Evolutionary conservation across 345 rosid genomes (phyloP).

Genomic region (Acer yangbiense): DNA sequence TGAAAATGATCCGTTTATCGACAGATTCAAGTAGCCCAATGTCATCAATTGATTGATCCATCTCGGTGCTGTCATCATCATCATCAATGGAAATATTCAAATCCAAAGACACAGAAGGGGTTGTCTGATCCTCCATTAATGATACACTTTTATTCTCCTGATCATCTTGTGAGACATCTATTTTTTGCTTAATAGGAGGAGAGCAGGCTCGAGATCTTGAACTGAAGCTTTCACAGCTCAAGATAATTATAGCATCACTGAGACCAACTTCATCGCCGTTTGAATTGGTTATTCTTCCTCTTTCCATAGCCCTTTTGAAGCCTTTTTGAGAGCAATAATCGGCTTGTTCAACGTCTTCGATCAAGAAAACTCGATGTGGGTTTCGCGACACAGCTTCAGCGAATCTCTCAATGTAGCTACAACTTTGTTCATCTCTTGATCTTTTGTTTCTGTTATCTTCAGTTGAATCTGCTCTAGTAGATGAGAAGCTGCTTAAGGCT

Average conservation of each 20-base stretch:
- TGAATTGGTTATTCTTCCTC: conserved; percentile 48
- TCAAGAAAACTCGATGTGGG: conserved; percentile 74
- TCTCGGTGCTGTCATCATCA: conserved; percentile 41
- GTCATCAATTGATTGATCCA: conserved; percentile 50
- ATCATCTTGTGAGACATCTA: conserved; percentile 32
- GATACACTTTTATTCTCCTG: conserved; percentile 20
- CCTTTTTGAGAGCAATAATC: conserved; percentile 63
- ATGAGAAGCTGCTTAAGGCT: conserved; percentile 62
- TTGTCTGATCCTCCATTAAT: conserved; percentile 27
- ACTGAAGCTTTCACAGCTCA: conserved; percentile 74
- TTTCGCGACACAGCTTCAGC: conserved; percentile 57
- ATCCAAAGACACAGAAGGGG: conserved; percentile 59
- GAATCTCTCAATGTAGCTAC: conserved; percentile 65
- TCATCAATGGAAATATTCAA: conserved; percentile 69
- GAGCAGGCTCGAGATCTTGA: conserved; percentile 76
- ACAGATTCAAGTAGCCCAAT: conserved; percentile 76
- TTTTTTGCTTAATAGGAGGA: conserved; percentile 46
- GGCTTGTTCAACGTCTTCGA: conserved; percentile 79
- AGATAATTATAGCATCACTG: conserved; percentile 68
- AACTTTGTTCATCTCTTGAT: conserved; percentile 56
- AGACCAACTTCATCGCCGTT: conserved; percentile 56
- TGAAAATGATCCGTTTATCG: conserved; percentile 61
- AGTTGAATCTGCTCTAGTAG: conserved; percentile 52
- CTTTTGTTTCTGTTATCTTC: conserved; percentile 70
- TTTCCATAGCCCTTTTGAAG: conserved; percentile 72